Conservation (phyloP, 345 rosid genomes). For the Citrus reticulata region DNA sequence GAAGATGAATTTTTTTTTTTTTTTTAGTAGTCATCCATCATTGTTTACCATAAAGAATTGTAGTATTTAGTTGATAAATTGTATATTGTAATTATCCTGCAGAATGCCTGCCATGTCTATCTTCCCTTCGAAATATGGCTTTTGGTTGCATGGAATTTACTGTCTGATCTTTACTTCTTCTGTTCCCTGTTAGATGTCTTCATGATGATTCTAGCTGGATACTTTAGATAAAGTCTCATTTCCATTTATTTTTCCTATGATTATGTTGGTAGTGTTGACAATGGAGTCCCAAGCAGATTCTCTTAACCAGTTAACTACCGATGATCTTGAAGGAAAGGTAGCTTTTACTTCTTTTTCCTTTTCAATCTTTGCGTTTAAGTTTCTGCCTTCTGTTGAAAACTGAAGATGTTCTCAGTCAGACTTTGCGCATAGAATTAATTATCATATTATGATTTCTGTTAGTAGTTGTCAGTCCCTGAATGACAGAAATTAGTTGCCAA, state of each 20-base stretch:
- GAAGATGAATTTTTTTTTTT: neutral
- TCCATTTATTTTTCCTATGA: slow-evolving; percentile 10
- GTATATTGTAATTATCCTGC: neutral
- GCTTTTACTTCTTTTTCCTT: neutral
- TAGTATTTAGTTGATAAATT: neutral
- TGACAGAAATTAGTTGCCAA: neutral
- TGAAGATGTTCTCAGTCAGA: neutral
- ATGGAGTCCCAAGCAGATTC: slow-evolving; percentile 84
- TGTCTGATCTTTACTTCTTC: neutral
- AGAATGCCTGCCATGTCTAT: neutral
- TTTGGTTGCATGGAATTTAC: neutral
- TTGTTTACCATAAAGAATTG: neutral
- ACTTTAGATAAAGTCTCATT: neutral
- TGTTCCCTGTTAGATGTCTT: neutral
- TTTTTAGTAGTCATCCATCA: neutral
- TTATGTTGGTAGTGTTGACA: slow-evolving; percentile 37
- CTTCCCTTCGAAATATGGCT: neutral
- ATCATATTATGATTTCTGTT: neutral
- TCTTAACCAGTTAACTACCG: slow-evolving; percentile 57
- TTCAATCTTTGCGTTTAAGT: neutral
- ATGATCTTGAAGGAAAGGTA: slow-evolving; percentile 78
- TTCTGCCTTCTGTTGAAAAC: neutral
- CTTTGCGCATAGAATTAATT: neutral
- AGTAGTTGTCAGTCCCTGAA: neutral
- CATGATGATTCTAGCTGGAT: neutral